Conservation (phyloP, 306 rosid genomes). For the Hylodesmum podocarpum region DNA sequence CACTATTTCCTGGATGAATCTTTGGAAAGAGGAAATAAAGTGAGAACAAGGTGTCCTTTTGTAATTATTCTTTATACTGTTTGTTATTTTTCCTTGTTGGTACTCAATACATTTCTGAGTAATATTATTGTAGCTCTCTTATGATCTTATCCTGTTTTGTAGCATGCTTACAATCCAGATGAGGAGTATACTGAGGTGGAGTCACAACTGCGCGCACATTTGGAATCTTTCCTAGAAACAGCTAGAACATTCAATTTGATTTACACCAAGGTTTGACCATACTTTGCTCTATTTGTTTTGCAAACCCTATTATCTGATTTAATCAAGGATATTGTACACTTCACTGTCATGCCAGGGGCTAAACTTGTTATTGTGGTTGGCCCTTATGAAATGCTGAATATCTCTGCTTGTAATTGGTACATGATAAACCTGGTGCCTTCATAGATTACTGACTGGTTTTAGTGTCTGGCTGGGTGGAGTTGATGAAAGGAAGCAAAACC, state of each 20-base stretch:
- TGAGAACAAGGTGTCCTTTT: neutral
- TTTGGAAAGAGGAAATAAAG: neutral
- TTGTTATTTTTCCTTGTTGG: neutral
- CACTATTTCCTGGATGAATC: too few species aligned
- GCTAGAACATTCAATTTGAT: conserved; percentile 87
- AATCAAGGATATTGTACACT: too few species aligned
- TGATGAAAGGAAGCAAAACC: neutral
- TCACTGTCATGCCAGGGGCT: neutral
- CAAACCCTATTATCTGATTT: neutral
- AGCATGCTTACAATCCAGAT: conserved; percentile 94
- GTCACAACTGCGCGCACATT: conserved; percentile 74
- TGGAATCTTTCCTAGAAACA: conserved; percentile 94
- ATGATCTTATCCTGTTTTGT: conserved; percentile 30
- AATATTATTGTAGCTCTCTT: conserved; percentile 13
- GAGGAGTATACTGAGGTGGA: conserved; percentile 88
- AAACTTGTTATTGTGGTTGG: neutral
- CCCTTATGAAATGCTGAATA: neutral
- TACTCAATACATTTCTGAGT: neutral
- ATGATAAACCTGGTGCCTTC: neutral
- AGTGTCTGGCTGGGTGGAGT: neutral
- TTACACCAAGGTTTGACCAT: conserved; percentile 73
- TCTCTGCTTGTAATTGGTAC: neutral
- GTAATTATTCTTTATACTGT: neutral
- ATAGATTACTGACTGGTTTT: neutral
- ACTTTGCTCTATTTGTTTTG: neutral